Percentiles rank a stretch among this genome's conserved stretches.
phyloP scores from a whole-genome alignment of 176 grass and related monocot genomes.

The maize (Zea mays) region DNA sequence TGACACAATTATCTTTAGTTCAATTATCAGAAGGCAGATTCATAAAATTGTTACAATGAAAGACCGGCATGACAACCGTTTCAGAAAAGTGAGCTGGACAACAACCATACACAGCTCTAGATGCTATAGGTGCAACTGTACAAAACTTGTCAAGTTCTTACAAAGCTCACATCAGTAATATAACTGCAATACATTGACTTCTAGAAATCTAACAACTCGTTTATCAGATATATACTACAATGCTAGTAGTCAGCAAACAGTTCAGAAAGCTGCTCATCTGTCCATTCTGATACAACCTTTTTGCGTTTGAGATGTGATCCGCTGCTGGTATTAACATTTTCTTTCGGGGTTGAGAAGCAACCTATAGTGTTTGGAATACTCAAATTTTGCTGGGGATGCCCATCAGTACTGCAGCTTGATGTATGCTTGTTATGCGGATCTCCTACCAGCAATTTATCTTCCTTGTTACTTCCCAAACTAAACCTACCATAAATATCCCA shows the following conservation, averaged over 20 bases:
- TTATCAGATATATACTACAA: neutral
- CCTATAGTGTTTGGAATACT: constrained; percentile 4
- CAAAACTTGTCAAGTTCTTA: neutral
- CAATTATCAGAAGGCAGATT: neutral
- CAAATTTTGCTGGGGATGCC: constrained; percentile 15
- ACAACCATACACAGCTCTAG: neutral
- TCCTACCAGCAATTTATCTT: constrained; percentile 1
- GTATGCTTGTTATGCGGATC: neutral
- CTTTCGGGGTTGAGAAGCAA: constrained; percentile 17
- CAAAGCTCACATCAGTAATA: neutral
- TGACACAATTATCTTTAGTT: neutral
- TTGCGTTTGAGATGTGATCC: neutral
- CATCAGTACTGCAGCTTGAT: neutral
- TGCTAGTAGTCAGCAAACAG: constrained; percentile 38
- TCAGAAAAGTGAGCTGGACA: neutral
- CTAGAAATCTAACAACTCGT: neutral
- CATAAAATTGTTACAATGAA: neutral
- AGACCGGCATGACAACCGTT: neutral
- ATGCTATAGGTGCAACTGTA: neutral
- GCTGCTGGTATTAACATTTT: neutral
- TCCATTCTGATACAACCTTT: constrained; percentile 30
- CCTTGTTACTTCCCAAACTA: neutral
- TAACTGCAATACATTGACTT: neutral
- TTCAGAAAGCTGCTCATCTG: constrained; percentile 43
- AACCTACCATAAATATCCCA: neutral